Percentiles rank a stretch among this genome's conserved stretches.
Evolutionary conservation across 441 rosid genomes (phyloP).

Genomic region (Euphorbia schlechtendalii): DNA sequence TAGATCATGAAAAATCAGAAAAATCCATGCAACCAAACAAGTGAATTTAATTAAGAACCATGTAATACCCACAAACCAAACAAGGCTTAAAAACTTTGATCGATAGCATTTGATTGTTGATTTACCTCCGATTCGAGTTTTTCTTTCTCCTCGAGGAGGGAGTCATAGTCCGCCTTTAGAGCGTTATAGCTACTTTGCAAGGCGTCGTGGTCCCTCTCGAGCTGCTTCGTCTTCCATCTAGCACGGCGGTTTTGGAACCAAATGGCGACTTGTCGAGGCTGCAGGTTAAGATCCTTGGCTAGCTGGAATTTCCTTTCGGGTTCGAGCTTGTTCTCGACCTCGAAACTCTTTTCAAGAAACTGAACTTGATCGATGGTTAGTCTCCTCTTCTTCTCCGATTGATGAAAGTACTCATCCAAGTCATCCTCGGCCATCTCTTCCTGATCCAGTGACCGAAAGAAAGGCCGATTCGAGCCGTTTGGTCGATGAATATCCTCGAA

Average conservation of each 20-base stretch:
- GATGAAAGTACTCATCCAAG: conserved; percentile 52
- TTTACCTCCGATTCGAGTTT: conserved; percentile 45
- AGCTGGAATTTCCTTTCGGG: conserved; percentile 71
- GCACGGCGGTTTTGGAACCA: conserved; percentile 83
- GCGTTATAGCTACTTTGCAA: conserved; percentile 38
- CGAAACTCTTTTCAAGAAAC: conserved; percentile 63
- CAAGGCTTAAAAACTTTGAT: not conserved
- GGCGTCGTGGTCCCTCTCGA: conserved; percentile 51
- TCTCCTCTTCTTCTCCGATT: conserved; percentile 60
- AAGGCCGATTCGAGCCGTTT: conserved; percentile 32
- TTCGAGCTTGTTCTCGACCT: conserved; percentile 66
- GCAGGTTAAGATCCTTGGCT: conserved; percentile 61
- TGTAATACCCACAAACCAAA: no score
- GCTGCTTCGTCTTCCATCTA: conserved; percentile 61
- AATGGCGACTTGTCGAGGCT: conserved; percentile 65
- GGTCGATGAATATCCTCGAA: conserved; percentile 39
- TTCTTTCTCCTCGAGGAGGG: conserved; percentile 43
- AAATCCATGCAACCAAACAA: no score
- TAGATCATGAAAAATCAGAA: no score
- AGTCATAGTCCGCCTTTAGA: conserved; percentile 46
- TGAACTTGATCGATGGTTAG: conserved; percentile 50
- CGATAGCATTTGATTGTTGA: not conserved
- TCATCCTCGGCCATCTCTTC: conserved; percentile 57
- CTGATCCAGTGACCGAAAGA: conserved; percentile 33
- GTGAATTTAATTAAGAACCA: no score